Percentiles rank a stretch among this genome's conserved stretches.
These are phyloP conservation scores for Exutisphaerella laricina DNA, from an alignment of 2,329 filamentous ascomycete species.

Conservation along the genomic window DNA sequence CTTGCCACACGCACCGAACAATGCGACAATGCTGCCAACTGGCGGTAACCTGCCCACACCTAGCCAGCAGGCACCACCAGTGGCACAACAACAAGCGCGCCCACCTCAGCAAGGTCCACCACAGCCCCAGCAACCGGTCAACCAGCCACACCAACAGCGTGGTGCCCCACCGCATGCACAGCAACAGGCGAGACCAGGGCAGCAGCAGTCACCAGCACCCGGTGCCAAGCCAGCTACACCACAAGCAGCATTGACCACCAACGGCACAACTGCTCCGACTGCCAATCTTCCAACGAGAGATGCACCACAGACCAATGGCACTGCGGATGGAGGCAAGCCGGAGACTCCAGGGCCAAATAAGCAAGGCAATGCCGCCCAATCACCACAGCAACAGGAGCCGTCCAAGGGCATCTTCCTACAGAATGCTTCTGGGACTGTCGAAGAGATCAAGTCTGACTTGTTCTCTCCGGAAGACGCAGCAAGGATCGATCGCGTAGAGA, in stretches of 20 bases:
- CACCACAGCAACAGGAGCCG: slow-evolving; percentile 34
- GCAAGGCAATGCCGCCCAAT: slow-evolving; percentile 18
- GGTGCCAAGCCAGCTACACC: slow-evolving; percentile 21
- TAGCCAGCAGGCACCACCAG: slow-evolving; percentile 32
- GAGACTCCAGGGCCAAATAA: slow-evolving; percentile 49
- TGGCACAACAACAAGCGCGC: slow-evolving; percentile 34
- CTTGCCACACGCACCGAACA: slow-evolving; percentile 35
- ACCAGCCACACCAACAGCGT: slow-evolving; percentile 25
- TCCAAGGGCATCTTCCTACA: slow-evolving; percentile 83
- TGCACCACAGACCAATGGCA: slow-evolving; percentile 47
- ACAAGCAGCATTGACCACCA: slow-evolving; percentile 24
- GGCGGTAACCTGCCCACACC: slow-evolving; percentile 37
- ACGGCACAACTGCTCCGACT: slow-evolving; percentile 26
- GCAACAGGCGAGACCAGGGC: slow-evolving; percentile 24
- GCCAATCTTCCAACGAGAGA: slow-evolving; percentile 32
- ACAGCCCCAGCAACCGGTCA: slow-evolving; percentile 22
- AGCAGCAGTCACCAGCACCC: slow-evolving; percentile 34
- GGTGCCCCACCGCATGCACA: slow-evolving; percentile 26
- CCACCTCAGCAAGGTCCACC: slow-evolving; percentile 30
- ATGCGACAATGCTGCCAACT: slow-evolving; percentile 35
- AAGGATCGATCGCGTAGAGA: slow-evolving; percentile 65
- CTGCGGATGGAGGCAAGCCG: slow-evolving; percentile 33
- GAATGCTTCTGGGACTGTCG: slow-evolving; percentile 58
- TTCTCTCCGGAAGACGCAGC: slow-evolving; percentile 76
- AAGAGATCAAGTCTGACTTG: slow-evolving; percentile 68